phyloP scores from a whole-genome alignment of 768 basidiomycete species.

The Coprinellus aureogranulatus region DNA sequence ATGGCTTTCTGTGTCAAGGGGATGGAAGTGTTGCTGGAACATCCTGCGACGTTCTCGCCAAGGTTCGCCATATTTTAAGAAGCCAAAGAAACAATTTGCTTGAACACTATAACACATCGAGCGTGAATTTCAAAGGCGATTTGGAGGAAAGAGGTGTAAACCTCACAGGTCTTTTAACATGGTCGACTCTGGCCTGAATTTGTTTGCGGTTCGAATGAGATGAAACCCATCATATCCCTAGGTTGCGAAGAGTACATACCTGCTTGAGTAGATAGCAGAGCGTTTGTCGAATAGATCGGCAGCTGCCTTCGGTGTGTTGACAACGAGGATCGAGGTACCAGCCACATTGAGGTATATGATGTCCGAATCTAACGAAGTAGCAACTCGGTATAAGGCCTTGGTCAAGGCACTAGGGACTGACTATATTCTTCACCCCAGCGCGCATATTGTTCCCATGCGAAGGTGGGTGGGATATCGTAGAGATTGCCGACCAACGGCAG shows the following conservation, averaged over 20 bases:
- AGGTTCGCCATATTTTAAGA: conserved; percentile 17
- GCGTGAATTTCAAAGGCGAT: too few relatives aligned
- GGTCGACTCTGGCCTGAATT: neutral
- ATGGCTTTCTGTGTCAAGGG: conserved; percentile 36
- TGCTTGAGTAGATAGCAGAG: conserved; percentile 36
- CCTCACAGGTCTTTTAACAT: conserved; percentile 15
- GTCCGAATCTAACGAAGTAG: conserved; percentile 20
- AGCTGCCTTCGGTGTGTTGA: conserved; percentile 34
- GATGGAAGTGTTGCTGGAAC: conserved; percentile 52
- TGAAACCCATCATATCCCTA: neutral
- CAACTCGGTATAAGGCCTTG: too few relatives aligned
- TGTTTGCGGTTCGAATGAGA: neutral
- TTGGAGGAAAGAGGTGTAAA: too few relatives aligned
- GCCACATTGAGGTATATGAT: conserved; percentile 22
- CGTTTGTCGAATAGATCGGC: conserved; percentile 40
- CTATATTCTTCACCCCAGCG: conserved; percentile 38
- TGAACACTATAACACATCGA: conserved; percentile 8
- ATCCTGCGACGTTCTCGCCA: conserved; percentile 16
- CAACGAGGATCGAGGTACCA: conserved; percentile 19
- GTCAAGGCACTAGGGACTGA: too few relatives aligned
- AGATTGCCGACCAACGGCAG: conserved; percentile 41
- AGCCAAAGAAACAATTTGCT: conserved; percentile 17
- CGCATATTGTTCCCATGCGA: conserved; percentile 36
- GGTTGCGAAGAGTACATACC: conserved; percentile 1
- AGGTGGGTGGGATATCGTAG: conserved; percentile 33